Conservation (phyloP, 2,329 filamentous ascomycete genomes). For the Teratosphaeria gauchensis region DNA sequence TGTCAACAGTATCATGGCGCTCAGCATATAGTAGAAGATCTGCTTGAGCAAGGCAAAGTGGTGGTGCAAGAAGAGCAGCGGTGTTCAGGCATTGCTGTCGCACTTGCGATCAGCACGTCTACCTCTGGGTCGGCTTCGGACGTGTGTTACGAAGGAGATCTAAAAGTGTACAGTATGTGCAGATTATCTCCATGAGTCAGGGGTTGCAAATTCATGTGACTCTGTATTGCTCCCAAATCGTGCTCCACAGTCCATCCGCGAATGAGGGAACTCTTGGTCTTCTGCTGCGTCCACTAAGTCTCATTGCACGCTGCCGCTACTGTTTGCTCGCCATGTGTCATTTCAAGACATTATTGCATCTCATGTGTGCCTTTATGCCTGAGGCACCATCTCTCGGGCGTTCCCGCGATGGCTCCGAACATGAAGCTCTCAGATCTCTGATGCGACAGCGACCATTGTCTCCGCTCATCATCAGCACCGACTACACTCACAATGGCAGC, state of each 20-base stretch:
- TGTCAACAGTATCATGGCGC: conserved; percentile 99
- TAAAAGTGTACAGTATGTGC: not conserved
- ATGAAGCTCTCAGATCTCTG: not conserved
- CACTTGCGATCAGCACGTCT: not conserved
- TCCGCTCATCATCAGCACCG: conserved; percentile 1
- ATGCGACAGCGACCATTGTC: not conserved
- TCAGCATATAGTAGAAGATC: conserved; percentile 43
- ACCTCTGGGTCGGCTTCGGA: not conserved
- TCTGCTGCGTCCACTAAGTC: not conserved
- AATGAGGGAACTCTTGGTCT: not conserved
- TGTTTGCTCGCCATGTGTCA: not conserved
- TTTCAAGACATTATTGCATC: not conserved
- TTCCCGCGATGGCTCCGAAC: not conserved
- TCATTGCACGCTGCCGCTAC: not conserved
- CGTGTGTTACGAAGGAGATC: not conserved
- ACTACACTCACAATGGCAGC: conserved; percentile 22
- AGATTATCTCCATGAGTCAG: not conserved
- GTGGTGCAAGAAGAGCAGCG: not conserved
- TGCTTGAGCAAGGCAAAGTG: not conserved
- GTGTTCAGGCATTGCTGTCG: not conserved
- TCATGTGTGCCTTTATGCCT: not conserved
- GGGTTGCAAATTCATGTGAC: not conserved
- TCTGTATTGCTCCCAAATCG: not conserved
- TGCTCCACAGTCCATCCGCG: not conserved
- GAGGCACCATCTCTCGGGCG: not conserved